Percentiles rank a stretch among this genome's conserved stretches.
Conservation (phyloP, 2,329 filamentous ascomycete genomes). For the Ceratocystis albifundus region DNA sequence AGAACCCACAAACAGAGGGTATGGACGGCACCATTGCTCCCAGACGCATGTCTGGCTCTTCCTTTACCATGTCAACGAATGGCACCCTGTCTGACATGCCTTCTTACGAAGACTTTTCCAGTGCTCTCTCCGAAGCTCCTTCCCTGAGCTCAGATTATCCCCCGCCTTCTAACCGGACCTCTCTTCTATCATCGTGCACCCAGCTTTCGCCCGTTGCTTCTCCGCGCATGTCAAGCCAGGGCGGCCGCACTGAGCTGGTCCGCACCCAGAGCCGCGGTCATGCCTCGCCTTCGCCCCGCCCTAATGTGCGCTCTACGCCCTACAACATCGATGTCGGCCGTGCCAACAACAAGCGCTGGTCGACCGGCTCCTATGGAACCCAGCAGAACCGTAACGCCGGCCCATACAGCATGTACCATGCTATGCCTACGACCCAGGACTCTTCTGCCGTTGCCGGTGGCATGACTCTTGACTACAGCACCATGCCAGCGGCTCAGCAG, state of each 20-base stretch:
- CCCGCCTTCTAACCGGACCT: slow-evolving; percentile 54
- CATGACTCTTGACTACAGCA: slow-evolving; percentile 43
- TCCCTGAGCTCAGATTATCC: slow-evolving; percentile 58
- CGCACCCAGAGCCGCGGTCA: slow-evolving; percentile 55
- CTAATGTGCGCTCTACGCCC: slow-evolving; percentile 55
- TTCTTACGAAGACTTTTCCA: slow-evolving; percentile 59
- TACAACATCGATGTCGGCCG: slow-evolving; percentile 57
- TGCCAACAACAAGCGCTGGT: slow-evolving; percentile 55
- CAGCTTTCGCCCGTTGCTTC: slow-evolving; percentile 63
- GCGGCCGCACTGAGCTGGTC: slow-evolving; percentile 46
- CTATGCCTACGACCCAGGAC: slow-evolving; percentile 44
- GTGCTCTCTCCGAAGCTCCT: slow-evolving; percentile 53
- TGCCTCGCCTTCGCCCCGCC: slow-evolving; percentile 59
- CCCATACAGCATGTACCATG: slow-evolving; percentile 49
- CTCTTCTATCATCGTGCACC: slow-evolving; percentile 53
- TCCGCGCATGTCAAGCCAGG: slow-evolving; percentile 52
- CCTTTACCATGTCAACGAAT: slow-evolving; percentile 59
- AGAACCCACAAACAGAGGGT: slow-evolving; percentile 38
- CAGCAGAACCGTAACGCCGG: slow-evolving; percentile 44
- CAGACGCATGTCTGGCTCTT: slow-evolving; percentile 59
- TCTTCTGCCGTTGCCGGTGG: slow-evolving; percentile 39
- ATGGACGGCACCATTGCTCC: slow-evolving; percentile 31
- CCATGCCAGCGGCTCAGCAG: slow-evolving; percentile 45
- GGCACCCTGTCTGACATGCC: slow-evolving; percentile 55
- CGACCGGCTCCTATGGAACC: slow-evolving; percentile 59